Evolutionary conservation across 768 basidiomycete species (phyloP), one percentile per base, ranked within the genome.

Genomic region (Agrocybe praecox): DNA sequence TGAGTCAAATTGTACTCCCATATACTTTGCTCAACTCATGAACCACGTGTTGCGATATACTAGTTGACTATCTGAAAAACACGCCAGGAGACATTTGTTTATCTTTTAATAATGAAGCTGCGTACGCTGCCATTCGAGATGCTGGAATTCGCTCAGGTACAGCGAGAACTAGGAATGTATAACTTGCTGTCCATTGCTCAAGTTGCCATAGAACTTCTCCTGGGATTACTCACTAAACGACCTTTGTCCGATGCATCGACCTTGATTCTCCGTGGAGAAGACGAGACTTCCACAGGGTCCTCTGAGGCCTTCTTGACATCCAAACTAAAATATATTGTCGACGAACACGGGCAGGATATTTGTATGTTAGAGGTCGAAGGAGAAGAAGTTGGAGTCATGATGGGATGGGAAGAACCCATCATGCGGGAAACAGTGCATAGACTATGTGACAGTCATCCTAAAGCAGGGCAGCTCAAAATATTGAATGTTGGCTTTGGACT

Each of bases 331-430:
- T 98, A 86, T 71, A 81, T 78, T 10, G 77, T 72, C 32, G 94
- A 96, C 67, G 75, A 80, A 29, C 70, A 81, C 33, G 93, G 90
- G 1, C 93, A 95, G 69, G 89, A 94, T 49, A 83, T 97, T 19
- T 97, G 95, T 59, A 72, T 92, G 49, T 66, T 93, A 51, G 73
- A 80, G 57, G 76, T 81, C 2, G 81, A 77, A 14, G 85, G 85
- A 24, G 88, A 89, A 61, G 89, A 94, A 57, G 83, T 96, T n/a
- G 94, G 94, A 12, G 96, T 99, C 6, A 99, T 99, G 97, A 99
- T 99, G 97, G 94, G 95, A 1, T 99, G 97, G 97, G 97, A 99
- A 71, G 73, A 75, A 45, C 80, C 74, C 8, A 92, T 98, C 65
- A 98, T 98, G 97, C 69, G 77, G 56, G 80, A 85, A 64, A 96